These are phyloP conservation scores for Stephania japonica DNA, from an alignment of 164 flowering plant species.

Conservation along the genomic window DNA sequence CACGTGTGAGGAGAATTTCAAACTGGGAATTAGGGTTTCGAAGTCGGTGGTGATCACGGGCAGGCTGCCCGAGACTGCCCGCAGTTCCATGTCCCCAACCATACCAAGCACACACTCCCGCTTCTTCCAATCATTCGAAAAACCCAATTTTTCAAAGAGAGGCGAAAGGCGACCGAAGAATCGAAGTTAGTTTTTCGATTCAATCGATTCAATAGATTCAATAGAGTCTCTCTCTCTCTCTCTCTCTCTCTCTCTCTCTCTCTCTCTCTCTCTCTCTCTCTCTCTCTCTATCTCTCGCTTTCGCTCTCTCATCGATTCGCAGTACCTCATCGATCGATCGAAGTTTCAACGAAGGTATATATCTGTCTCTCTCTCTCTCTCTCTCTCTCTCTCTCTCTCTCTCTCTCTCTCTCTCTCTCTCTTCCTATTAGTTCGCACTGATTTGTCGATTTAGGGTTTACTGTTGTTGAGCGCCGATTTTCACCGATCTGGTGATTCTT, in stretches of 20 bases:
- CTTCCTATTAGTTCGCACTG: not conserved
- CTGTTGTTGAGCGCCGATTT: not conserved
- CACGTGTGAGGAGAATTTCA: not conserved
- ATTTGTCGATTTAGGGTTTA: not conserved
- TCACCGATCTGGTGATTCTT: not conserved
- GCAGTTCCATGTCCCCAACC: not conserved
- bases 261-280: not conserved
- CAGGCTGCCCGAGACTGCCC: conserved; percentile 19
- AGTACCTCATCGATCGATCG: not conserved
- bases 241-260: not conserved
- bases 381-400: not conserved
- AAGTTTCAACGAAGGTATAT: not conserved
- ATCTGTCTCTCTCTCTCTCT: not conserved
- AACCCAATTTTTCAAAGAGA: not conserved
- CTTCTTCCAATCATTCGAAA: conserved; percentile 35
- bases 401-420: not conserved
- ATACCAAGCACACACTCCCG: conserved; percentile 18
- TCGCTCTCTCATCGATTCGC: not conserved
- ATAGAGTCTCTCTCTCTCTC: not conserved
- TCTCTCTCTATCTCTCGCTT: not conserved
- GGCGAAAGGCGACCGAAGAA: not conserved
- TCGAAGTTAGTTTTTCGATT: not conserved
- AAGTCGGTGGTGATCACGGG: conserved; percentile 17
- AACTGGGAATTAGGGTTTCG: conserved; percentile 25
- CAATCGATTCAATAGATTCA: too few relatives aligned